Evolutionary conservation across 2,329 filamentous ascomycete species (phyloP).

Genomic region (Stromatinia cepivora): DNA sequence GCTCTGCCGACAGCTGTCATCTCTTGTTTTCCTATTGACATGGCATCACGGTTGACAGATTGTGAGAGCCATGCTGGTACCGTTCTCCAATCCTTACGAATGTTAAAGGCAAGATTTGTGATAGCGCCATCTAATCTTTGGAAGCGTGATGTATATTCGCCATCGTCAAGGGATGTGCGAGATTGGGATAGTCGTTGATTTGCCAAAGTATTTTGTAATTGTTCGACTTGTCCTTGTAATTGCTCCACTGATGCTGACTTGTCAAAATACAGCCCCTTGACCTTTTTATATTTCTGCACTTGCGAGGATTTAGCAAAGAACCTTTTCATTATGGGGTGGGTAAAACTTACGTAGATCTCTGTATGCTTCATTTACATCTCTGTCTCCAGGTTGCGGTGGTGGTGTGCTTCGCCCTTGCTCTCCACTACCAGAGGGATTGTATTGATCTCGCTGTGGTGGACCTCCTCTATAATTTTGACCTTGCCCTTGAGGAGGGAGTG

Average conservation of each 20-base stretch:
- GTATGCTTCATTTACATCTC: constrained; percentile 42
- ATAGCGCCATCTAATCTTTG: constrained; percentile 90
- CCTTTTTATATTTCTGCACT: constrained; percentile 97
- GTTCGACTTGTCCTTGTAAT: constrained; percentile 86
- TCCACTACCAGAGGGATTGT: constrained; percentile 33
- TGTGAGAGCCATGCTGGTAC: constrained; percentile 78
- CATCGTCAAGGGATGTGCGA: constrained; percentile 91
- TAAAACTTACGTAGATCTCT: constrained; percentile 46
- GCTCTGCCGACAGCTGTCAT: constrained; percentile 95
- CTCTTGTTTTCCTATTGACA: constrained; percentile 87
- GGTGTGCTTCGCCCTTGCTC: constrained; percentile 51
- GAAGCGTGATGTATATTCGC: constrained; percentile 87
- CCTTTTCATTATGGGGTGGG: background rate
- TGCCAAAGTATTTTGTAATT: constrained; percentile 94
- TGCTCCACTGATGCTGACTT: constrained; percentile 87
- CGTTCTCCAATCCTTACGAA: constrained; percentile 87
- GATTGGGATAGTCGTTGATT: constrained; percentile 95
- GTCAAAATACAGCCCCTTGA: constrained; percentile 97
- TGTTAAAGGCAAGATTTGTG: constrained; percentile 92
- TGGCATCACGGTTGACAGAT: constrained; percentile 80
- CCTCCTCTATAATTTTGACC: constrained; percentile 39
- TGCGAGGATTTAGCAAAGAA: constrained; percentile 26
- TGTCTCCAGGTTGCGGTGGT: constrained; percentile 41
- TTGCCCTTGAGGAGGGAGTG: constrained; percentile 29
- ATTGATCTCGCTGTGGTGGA: constrained; percentile 40